Conservation (phyloP, 331 rosid species). For the Spiraea crenata region DNA sequence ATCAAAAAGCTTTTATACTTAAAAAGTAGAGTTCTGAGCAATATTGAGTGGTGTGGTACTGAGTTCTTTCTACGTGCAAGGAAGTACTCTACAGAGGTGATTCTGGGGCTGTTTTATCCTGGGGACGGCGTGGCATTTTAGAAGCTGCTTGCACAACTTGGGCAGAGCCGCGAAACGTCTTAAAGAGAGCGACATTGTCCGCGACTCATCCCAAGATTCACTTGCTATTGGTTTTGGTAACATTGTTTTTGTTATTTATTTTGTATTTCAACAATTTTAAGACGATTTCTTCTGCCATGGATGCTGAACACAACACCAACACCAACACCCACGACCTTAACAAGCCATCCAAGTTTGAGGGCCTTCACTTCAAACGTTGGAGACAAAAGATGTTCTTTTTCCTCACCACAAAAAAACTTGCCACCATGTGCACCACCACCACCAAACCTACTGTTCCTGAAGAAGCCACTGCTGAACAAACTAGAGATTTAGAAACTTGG, state of each 20-base stretch:
- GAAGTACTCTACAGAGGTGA: background rate
- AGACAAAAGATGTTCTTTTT: background rate
- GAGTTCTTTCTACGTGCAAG: background rate
- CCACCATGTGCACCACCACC: background rate
- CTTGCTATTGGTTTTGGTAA: background rate
- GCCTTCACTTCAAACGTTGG: conserved; percentile 1
- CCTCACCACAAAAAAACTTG: background rate
- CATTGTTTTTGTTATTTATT: background rate
- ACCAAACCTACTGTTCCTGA: background rate
- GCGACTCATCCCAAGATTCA: no score
- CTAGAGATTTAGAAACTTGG: background rate
- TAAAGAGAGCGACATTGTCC: no score
- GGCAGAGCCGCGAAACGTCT: no score
- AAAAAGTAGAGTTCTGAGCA: background rate
- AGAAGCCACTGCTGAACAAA: background rate
- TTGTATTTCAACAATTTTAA: background rate
- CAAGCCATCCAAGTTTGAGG: background rate
- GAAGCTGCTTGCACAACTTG: background rate
- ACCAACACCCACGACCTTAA: background rate
- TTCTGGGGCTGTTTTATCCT: background rate
- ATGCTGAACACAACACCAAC: background rate
- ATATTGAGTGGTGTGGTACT: background rate
- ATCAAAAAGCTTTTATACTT: background rate
- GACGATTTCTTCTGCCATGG: background rate
- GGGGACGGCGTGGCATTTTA: background rate